Base-by-base conservation (phyloP, 2,329 filamentous ascomycete genomes). In the Fusarium robinianum region DNA sequence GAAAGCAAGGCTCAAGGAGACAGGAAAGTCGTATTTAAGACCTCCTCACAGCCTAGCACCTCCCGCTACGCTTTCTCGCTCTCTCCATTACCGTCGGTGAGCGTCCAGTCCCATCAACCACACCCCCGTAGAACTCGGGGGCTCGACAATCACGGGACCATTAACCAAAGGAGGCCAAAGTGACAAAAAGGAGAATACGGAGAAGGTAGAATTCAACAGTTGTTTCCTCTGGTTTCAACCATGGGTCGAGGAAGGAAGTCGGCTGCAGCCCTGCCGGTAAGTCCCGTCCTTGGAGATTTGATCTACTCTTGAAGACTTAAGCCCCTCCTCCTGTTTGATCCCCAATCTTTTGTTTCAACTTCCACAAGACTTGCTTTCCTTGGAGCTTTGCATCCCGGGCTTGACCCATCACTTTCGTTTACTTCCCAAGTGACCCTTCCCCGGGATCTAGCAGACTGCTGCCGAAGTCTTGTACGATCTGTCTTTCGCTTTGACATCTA, bases 341-440 rank as follows among this genome's bases (percentile, higher is more conserved):
- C 14, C 31, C 14, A 33, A 41, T 29, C 33, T 29, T n/a, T 27
- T 17, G 43, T 56, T 33, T 34, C 35, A 17, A 39, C 41, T 40
- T 51, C 42, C 45, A 44, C 38, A 49, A 34, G 26, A 53, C 53
- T 37, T 58, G 48, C 51, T 50, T 23, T 40, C 57, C 54, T 64
- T 55, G 53, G 54, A 58, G 46, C 50, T 49, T 58, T 60, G 56
- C 46, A 62, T 46, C 45, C 49, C 50, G 37, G 26, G 23, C 25
- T 44, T 23, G 29, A 31, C 30, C 33, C 46, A 35, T 38, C 21
- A 49, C 41, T 22, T 16, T 51, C 36, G 24, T 43, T 55, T 44
- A 32, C 39, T 46, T 56, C 19, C 19, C 25, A 39, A 57, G 38
- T 62, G 56, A 56, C 60, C 54, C 60, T 64, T 63, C 59, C 60